Base-by-base conservation (phyloP, 129 eudicot species). In the Lonicera japonica region DNA sequence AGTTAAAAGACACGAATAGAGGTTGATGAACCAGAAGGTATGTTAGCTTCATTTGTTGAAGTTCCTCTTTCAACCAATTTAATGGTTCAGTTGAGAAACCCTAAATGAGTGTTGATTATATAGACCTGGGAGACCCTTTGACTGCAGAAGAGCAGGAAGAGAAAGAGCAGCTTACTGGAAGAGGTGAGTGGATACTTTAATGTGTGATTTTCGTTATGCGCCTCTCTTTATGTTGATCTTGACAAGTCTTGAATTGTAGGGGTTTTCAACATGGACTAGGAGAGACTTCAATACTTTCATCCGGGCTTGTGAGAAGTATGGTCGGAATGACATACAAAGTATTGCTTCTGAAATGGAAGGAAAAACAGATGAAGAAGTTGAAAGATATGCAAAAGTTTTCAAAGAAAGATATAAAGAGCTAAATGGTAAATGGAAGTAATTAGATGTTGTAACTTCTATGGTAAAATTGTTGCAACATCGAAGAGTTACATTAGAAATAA, bases 101-200 rank as follows among this genome's bases (percentile, higher is more conserved):
- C 53, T 67, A 36, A 67, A 46, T 45, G 23, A 5, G 21, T 65
- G 62, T 70, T 61, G 56, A 15, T 62, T 46, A 21, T 71, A 3
- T 62, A 91, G 98, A 87, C 70, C 56, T 58, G 58, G 95, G 96
- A 69, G 96, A 91, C 52, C 98, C 98, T 51, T 84, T 91, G 83
- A 91, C 96, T 47, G 87, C 96, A 75, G 96, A 84, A 67, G 98
- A 91, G 71, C 96, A 91, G 74, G 96, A 87, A 75, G 98, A 91
- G 63, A 91, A 91, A 60, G 98, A 91, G 66, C 84, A n/a, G 60
- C 29, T 68, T 91, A 11, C 66, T 91, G 71, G 98, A 91, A 77
- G 96, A 87, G 75, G 98, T 87, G 73, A 67, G 77, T 48, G 56
- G 43, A 40, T 5, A 9, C 17, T 38, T 21, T 20, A n/a, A 22